Conservation (phyloP, 768 basidiomycete species). For the Auriculariales sp. region DNA sequence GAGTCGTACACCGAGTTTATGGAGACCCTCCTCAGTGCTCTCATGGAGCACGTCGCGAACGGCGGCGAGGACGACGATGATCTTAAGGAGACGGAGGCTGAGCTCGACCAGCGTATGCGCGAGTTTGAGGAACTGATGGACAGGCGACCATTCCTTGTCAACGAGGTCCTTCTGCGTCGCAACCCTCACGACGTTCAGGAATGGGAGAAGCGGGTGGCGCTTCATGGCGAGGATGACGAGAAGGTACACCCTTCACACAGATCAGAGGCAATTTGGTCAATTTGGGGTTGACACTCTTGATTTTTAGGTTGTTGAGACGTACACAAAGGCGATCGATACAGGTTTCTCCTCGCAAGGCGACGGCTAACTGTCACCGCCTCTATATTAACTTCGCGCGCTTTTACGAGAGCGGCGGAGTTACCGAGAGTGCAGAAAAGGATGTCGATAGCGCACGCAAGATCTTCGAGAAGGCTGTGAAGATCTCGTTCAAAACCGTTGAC, state of each 20-base stretch:
- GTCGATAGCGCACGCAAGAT: slow-evolving; percentile 81
- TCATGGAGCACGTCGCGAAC: slow-evolving; percentile 76
- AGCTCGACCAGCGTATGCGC: slow-evolving; percentile 79
- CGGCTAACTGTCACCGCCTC: slow-evolving; percentile 76
- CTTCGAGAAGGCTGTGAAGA: slow-evolving; percentile 80
- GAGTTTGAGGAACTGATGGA: slow-evolving; percentile 92
- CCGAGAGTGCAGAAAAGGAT: slow-evolving; percentile 66
- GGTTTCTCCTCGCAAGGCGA: slow-evolving; percentile 76
- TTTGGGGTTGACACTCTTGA: slow-evolving; percentile 1
- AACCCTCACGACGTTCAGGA: slow-evolving; percentile 98
- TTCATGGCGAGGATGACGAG: slow-evolving; percentile 87
- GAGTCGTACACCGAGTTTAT: slow-evolving; percentile 92
- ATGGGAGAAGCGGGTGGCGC: slow-evolving; percentile 94
- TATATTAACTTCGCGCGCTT: slow-evolving; percentile 95
- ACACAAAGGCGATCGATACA: slow-evolving; percentile 80
- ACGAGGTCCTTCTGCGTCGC: slow-evolving; percentile 82
- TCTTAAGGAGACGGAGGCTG: slow-evolving; percentile 60
- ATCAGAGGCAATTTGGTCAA: not conserved
- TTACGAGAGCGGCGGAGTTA: slow-evolving; percentile 88
- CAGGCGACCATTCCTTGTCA: slow-evolving; percentile 86
- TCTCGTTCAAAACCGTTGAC: slow-evolving; percentile 90
- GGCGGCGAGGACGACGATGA: slow-evolving; percentile 63
- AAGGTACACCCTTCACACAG: slow-evolving; percentile 37
- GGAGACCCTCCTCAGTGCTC: slow-evolving; percentile 73
- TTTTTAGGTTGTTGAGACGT: slow-evolving; percentile 78